Conservation (phyloP, 2,329 filamentous ascomycete genomes). For the Colletotrichum falcatum region DNA sequence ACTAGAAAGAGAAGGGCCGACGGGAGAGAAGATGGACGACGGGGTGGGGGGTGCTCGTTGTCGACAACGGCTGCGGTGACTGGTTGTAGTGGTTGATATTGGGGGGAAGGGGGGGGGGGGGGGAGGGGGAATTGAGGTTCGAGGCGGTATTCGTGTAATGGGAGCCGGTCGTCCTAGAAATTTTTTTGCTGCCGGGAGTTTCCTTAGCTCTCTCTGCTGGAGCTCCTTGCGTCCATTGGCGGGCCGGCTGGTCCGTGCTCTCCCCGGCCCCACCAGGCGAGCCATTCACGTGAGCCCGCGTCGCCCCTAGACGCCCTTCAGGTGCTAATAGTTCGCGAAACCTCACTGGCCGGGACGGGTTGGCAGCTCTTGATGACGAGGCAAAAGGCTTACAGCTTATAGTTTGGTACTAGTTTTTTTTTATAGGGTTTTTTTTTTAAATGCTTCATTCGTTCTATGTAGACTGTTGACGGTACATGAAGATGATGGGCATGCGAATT, state of each 20-base stretch:
- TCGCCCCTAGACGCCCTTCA: slow-evolving; percentile 16
- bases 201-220: slow-evolving; percentile 33
- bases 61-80: slow-evolving; percentile 37
- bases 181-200: slow-evolving; percentile 40
- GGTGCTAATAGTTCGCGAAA: slow-evolving; percentile 31
- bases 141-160: slow-evolving; percentile 34
- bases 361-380: too few relatives aligned
- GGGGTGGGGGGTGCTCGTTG: slow-evolving; percentile 33
- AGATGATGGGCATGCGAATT: too few relatives aligned
- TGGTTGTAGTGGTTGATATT: not conserved
- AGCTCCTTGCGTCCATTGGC: slow-evolving; percentile 35
- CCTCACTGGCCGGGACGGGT: slow-evolving; percentile 15
- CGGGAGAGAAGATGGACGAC: slow-evolving; percentile 35
- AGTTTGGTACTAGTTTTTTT: too few relatives aligned
- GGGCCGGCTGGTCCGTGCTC: slow-evolving; percentile 23
- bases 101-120: slow-evolving; percentile 13
- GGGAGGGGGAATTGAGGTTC: slow-evolving; percentile 17
- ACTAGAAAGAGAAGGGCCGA: slow-evolving; percentile 43
- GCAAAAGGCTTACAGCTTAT: too few relatives aligned
- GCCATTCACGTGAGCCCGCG: slow-evolving; percentile 29
- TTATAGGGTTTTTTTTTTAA: too few relatives aligned
- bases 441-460: too few relatives aligned
- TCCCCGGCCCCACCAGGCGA: slow-evolving; percentile 22
- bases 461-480: too few relatives aligned
- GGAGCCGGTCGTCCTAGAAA: slow-evolving; percentile 29